These are phyloP conservation scores for Cyclotella kingstonii DNA, from an alignment of 108 stramenopile species.

Conservation along the genomic window DNA sequence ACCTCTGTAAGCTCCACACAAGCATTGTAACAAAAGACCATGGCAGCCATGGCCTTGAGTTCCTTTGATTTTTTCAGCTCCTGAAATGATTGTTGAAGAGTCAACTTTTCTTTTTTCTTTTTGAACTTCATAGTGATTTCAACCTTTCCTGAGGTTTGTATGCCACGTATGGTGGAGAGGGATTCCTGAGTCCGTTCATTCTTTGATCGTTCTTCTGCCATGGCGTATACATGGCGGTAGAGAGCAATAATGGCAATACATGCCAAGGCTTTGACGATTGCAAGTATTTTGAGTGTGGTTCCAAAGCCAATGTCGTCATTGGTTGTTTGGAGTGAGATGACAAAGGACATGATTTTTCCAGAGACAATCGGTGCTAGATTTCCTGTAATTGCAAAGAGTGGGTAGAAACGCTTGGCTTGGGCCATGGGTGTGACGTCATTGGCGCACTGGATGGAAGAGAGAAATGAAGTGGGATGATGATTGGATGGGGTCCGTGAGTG, in stretches of 20 bases:
- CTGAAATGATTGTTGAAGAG: slow-evolving; percentile 29
- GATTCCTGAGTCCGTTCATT: slow-evolving; percentile 29
- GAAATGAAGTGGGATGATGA: slow-evolving; percentile 27
- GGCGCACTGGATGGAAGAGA: slow-evolving; percentile 65
- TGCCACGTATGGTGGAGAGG: slow-evolving; percentile 39
- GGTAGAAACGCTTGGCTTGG: slow-evolving; percentile 77
- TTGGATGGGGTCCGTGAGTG: too few species aligned
- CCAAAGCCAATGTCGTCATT: slow-evolving; percentile 43
- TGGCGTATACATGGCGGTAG: slow-evolving; percentile 39
- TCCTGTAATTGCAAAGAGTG: slow-evolving; percentile 63
- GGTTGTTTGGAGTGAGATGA: slow-evolving; percentile 39
- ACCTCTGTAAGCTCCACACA: slow-evolving; percentile 54
- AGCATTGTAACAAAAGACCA: slow-evolving; percentile 52
- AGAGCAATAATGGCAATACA: slow-evolving; percentile 37
- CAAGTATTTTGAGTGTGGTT: slow-evolving; percentile 41
- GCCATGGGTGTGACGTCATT: slow-evolving; percentile 69
- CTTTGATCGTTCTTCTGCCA: slow-evolving; percentile 29
- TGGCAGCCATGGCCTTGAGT: slow-evolving; percentile 48
- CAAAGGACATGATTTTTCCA: slow-evolving; percentile 47
- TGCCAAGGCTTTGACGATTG: slow-evolving; percentile 26
- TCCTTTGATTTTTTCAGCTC: slow-evolving; percentile 37
- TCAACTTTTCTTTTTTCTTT: slow-evolving; percentile 39
- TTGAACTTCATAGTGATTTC: slow-evolving; percentile 44
- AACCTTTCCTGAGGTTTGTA: slow-evolving; percentile 28
- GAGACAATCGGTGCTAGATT: slow-evolving; percentile 50